phyloP scores from a whole-genome alignment of 495 filamentous ascomycete species.

The Annulohypoxylon bovei region DNA sequence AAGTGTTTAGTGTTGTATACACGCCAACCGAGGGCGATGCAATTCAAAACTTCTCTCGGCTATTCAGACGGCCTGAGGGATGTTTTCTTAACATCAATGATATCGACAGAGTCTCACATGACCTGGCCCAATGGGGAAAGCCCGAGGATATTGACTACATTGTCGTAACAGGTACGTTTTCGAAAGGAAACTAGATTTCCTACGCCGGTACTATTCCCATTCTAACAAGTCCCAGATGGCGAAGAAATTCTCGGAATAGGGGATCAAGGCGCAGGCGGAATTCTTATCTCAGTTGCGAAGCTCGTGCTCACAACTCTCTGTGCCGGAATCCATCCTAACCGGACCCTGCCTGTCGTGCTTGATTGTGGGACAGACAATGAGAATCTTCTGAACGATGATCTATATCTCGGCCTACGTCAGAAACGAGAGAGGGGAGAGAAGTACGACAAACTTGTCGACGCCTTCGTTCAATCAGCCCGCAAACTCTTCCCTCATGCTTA shows the following conservation, averaged over 20 bases:
- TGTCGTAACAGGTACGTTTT: conserved; percentile 74
- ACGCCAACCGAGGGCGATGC: conserved; percentile 94
- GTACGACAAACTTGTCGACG: conserved; percentile 82
- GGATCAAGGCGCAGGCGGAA: conserved; percentile 89
- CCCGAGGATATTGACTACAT: conserved; percentile 87
- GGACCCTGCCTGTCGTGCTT: conserved; percentile 83
- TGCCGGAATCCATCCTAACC: conserved; percentile 82
- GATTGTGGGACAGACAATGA: conserved; percentile 91
- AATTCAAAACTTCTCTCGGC: conserved; percentile 82
- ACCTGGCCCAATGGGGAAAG: conserved; percentile 72
- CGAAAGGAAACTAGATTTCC: background rate
- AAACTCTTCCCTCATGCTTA: conserved; percentile 81
- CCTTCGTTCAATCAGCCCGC: conserved; percentile 72
- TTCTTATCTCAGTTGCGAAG: conserved; percentile 87
- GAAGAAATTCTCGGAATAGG: conserved; percentile 86
- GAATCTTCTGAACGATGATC: conserved; percentile 76
- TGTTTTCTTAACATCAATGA: conserved; percentile 69
- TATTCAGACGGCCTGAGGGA: conserved; percentile 81
- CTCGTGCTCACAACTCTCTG: conserved; percentile 84
- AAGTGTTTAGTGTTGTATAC: conserved; percentile 91
- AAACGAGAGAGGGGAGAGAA: conserved; percentile 72
- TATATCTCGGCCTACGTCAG: conserved; percentile 81
- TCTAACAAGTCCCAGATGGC: conserved; percentile 45
- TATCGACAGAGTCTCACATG: conserved; percentile 65
- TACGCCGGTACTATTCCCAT: background rate